phyloP scores from a whole-genome alignment of 2,329 filamentous ascomycete genomes.

The Talaromyces verruculosus region DNA sequence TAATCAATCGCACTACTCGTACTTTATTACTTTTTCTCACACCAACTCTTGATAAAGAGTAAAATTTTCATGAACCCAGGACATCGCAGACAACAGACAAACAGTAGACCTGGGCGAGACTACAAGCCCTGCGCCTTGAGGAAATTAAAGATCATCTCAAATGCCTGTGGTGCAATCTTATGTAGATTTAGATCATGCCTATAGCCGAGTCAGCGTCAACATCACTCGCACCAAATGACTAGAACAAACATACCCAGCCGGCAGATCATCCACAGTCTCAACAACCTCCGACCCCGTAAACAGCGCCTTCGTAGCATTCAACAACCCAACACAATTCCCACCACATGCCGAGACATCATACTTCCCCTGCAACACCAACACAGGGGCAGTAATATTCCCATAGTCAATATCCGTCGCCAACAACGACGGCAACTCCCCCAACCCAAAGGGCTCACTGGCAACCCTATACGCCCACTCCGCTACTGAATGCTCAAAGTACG shows the following conservation, averaged over 20 bases:
- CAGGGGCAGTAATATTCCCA: background rate
- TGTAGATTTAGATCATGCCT: background rate
- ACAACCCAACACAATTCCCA: background rate
- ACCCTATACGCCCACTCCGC: constrained; percentile 1
- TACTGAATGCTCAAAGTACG: background rate
- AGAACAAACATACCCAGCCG: background rate
- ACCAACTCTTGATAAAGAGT: too few relatives aligned
- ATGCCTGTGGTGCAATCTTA: background rate
- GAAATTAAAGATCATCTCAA: constrained; percentile 1
- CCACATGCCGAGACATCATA: background rate
- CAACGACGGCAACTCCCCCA: background rate
- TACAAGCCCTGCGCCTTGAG: background rate
- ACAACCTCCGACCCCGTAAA: background rate
- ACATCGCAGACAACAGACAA: background rate
- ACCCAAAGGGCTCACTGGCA: background rate
- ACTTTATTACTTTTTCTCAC: too few relatives aligned
- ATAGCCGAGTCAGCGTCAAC: background rate
- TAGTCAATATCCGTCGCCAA: background rate
- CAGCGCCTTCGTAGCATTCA: background rate
- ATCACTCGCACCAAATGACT: background rate
- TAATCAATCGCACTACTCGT: background rate
- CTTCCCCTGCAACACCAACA: background rate
- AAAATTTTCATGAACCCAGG: background rate
- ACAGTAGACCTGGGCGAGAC: background rate
- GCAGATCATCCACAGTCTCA: background rate